Base-by-base conservation (phyloP, 140 eudicot species). In the Flaveria floridana region DNA sequence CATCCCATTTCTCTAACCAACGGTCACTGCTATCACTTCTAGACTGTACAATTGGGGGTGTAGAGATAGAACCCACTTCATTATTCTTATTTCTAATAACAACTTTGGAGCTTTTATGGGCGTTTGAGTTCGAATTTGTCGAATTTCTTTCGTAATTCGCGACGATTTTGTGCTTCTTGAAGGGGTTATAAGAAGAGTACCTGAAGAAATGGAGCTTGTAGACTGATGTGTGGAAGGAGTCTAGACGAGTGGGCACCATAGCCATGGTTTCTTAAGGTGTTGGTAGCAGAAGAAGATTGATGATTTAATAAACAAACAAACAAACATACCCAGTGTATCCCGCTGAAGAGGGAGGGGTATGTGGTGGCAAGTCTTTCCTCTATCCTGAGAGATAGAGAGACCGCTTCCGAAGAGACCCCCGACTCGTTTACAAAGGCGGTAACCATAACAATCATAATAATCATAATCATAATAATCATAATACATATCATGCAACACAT, bases 1-100 rank as follows among this genome's bases (percentile, higher is more conserved):
- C 80, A 55, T 83, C 87, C 97, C 96, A 92, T 72, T 86, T 87
- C 48, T 76, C 86, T 65, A 92, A 51, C 97, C 97, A 92, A 47
- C 82, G 73, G 71, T 39, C 76, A 14, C 21, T 65, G 18, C 51
- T 30, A 75, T 65, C 71, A 79, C 58, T 70, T 14, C 72, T 69
- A 8, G 81, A 30, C 47, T 65, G 71, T 25, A 80, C 71, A 73
- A 12, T 44, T 21, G 82, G 63, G 16, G 74, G 37, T 83, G 67
- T 76, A 7, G 63, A n/a, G 3, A 39, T 48, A 2, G 42, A 80
- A 73, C 66, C 71, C 53, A 25, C 44, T 59, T 68, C 51, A 65
- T 39, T 70, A 0, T 70, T 70, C 34, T 74, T 87, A 50, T 76
- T 81, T 78, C 62, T 80, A 12, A 48, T 77, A 46, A 81, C 78